phyloP scores from a whole-genome alignment of 139 green algal genomes.

The Closterium sp. region DNA sequence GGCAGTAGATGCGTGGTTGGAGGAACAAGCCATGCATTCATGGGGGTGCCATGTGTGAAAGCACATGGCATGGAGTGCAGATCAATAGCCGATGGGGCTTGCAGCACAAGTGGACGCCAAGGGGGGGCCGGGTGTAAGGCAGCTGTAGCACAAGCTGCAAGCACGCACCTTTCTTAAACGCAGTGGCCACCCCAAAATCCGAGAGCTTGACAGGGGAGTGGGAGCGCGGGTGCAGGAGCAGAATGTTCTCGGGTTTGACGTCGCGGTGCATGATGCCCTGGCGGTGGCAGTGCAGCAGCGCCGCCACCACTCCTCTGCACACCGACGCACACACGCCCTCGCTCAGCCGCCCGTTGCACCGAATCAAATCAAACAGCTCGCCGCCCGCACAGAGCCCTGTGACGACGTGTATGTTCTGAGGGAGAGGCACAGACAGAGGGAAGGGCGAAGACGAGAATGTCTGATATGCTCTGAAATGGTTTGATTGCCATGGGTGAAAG shows the following conservation, averaged over 20 bases:
- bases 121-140: too few relatives aligned
- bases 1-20: too few relatives aligned
- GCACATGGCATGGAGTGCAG: too few relatives aligned
- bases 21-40: too few relatives aligned
- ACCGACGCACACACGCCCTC: background rate
- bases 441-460: too few relatives aligned
- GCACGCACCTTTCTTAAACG: too few relatives aligned
- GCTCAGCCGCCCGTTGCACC: background rate
- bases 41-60: background rate
- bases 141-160: too few relatives aligned
- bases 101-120: too few relatives aligned
- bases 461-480: background rate
- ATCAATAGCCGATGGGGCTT: too few relatives aligned
- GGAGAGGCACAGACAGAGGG: background rate
- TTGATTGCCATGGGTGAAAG: too few relatives aligned
- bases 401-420: background rate
- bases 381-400: background rate
- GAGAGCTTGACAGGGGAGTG: background rate
- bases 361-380: background rate
- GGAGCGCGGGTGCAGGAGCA: background rate
- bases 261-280: background rate
- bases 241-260: background rate
- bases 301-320: background rate
- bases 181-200: background rate
- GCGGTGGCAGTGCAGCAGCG: background rate